A percentile compares a stretch with the other conserved stretches of the same genome.
phyloP scores from a whole-genome alignment of 78 protist genomes.

The Dictyostelium firmibasis region DNA sequence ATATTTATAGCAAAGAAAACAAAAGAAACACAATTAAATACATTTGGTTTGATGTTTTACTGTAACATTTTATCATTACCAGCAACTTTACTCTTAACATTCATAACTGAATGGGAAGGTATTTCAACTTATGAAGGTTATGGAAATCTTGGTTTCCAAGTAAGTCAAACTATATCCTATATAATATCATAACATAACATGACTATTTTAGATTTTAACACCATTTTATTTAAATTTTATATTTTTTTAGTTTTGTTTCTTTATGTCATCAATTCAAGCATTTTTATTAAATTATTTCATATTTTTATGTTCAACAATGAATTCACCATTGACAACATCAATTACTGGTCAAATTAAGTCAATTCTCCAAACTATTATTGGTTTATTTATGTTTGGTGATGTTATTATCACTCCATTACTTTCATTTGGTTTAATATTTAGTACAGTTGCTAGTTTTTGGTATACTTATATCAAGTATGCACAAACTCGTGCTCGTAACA shows the following conservation, averaged over 20 bases:
- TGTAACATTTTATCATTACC: conserved; percentile 83
- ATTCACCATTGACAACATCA: conserved; percentile 86
- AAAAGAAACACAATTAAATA: conserved; percentile 77
- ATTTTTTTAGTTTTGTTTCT: conserved; percentile 84
- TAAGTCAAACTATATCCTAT: too few species aligned
- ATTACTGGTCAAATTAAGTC: conserved; percentile 87
- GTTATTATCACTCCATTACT: conserved; percentile 39
- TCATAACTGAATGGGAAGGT: conserved; percentile 54
- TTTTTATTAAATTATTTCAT: conserved; percentile 83
- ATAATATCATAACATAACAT: too few species aligned
- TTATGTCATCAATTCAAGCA: conserved; percentile 81
- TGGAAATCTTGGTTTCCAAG: conserved; percentile 70
- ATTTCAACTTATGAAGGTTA: conserved; percentile 17
- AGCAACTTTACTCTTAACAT: conserved; percentile 45
- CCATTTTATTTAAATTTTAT: too few species aligned
- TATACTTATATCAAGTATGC: conserved; percentile 80
- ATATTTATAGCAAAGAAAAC: conserved; percentile 47
- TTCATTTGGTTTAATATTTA: conserved; percentile 45
- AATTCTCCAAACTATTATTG: conserved; percentile 74
- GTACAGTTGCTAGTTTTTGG: conserved; percentile 77
- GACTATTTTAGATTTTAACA: too few species aligned
- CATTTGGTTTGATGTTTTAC: conserved; percentile 81
- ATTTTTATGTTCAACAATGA: conserved; percentile 84
- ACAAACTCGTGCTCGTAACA: conserved; percentile 18
- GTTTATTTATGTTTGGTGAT: conserved; percentile 85